A percentile compares a stretch with the other conserved stretches of the same genome.
Evolutionary conservation across 371 early-diverging fungal genomes (phyloP).

Genomic region (Mucor indicus): DNA sequence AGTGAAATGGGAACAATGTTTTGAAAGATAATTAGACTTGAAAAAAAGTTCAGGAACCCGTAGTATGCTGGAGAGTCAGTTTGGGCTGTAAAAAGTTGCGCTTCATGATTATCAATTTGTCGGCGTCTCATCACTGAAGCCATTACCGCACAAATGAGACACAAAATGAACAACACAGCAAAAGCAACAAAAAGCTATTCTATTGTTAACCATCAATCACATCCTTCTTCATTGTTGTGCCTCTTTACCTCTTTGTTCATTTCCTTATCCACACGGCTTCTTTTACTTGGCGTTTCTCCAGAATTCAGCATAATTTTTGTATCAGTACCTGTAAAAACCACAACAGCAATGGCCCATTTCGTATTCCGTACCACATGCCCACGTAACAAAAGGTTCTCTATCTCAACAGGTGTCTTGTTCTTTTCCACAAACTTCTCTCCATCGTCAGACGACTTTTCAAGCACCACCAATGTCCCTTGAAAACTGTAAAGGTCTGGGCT

Average conservation of each 20-base stretch:
- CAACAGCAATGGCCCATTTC: slow-evolving; percentile 81
- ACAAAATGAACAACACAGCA: slow-evolving; percentile 68
- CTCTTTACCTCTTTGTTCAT: slow-evolving; percentile 87
- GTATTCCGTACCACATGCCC: slow-evolving; percentile 92
- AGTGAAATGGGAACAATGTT: slow-evolving; percentile 97
- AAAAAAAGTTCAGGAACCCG: slow-evolving; percentile 62
- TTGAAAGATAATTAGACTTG: slow-evolving; percentile 88
- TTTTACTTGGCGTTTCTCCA: slow-evolving; percentile 82
- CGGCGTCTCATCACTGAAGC: slow-evolving; percentile 48
- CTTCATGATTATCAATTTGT: slow-evolving; percentile 28
- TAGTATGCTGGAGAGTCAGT: slow-evolving; percentile 35
- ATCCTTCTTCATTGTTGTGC: too few relatives aligned
- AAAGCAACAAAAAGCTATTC: slow-evolving; percentile 74
- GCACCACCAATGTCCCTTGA: slow-evolving; percentile 54
- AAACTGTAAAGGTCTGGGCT: slow-evolving; percentile 66
- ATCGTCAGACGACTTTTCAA: slow-evolving; percentile 15
- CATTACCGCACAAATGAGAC: slow-evolving; percentile 70
- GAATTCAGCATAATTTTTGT: slow-evolving; percentile 92
- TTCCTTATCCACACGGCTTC: slow-evolving; percentile 85
- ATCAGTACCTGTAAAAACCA: slow-evolving; percentile 87
- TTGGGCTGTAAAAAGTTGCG: slow-evolving; percentile 33
- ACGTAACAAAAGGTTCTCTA: slow-evolving; percentile 84
- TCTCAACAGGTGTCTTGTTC: slow-evolving; percentile 61
- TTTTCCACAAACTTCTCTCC: slow-evolving; percentile 20
- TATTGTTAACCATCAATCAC: too few relatives aligned